phyloP scores from a whole-genome alignment of 495 filamentous ascomycete species.

The Entonaema liquescens region DNA sequence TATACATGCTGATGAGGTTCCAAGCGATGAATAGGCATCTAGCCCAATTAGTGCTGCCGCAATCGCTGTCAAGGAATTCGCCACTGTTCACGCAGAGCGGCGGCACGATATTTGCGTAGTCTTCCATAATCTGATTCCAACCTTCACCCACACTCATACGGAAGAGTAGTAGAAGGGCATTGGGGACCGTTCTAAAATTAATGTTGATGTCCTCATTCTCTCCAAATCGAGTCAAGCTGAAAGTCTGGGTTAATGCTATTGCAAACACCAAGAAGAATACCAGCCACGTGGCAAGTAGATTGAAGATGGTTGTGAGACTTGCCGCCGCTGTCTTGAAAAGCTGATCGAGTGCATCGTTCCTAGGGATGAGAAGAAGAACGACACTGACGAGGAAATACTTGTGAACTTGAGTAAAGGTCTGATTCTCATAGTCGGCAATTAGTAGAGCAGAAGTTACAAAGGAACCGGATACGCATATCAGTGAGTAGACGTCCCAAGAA shows the following conservation, averaged over 20 bases:
- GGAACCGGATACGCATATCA: conserved; percentile 85
- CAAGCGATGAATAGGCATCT: conserved; percentile 89
- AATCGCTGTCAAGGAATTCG: conserved; percentile 86
- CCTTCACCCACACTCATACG: conserved; percentile 91
- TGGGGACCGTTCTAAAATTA: conserved; percentile 93
- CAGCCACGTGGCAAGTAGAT: conserved; percentile 95
- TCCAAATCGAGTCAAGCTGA: conserved; percentile 92
- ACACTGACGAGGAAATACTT: conserved; percentile 94
- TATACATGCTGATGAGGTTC: conserved; percentile 99
- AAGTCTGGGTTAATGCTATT: conserved; percentile 95
- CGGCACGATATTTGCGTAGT: conserved; percentile 79
- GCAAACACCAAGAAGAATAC: conserved; percentile 96
- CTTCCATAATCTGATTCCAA: conserved; percentile 97
- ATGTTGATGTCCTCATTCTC: conserved; percentile 76
- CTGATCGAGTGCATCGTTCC: conserved; percentile 97
- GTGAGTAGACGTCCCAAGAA: conserved; percentile 93
- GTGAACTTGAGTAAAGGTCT: conserved; percentile 79
- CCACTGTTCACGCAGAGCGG: conserved; percentile 76
- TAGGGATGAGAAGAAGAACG: conserved; percentile 89
- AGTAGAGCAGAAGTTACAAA: conserved; percentile 78
- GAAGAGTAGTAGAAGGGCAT: conserved; percentile 92
- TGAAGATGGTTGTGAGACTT: conserved; percentile 87
- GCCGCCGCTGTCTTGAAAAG: conserved; percentile 99
- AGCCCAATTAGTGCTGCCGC: conserved; percentile 88
- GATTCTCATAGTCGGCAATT: conserved; percentile 60